Conservation (phyloP, 2,329 filamentous ascomycete genomes). For the Cercospora nicotianae region DNA sequence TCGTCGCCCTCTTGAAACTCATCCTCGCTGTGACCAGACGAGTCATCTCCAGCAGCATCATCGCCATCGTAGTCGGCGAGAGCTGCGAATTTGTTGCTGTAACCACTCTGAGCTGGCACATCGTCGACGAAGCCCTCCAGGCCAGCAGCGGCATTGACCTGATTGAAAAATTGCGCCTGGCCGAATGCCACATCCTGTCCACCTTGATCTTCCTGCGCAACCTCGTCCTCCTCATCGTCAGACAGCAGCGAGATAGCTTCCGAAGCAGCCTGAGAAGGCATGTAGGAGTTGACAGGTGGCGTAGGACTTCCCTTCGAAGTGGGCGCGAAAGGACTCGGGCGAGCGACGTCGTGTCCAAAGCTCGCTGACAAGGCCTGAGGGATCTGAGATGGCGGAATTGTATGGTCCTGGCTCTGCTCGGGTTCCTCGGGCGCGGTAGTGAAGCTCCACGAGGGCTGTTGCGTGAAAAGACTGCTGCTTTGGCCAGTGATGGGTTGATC, state of each 20-base stretch:
- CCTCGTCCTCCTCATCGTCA: slow-evolving; percentile 22
- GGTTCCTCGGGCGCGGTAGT: slow-evolving; percentile 8
- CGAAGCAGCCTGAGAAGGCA: slow-evolving; percentile 23
- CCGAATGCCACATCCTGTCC: slow-evolving; percentile 9
- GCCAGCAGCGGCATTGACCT: background rate
- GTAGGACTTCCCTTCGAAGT: slow-evolving; percentile 11
- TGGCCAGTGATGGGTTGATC: background rate
- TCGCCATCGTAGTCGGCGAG: slow-evolving; percentile 13
- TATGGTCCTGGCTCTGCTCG: slow-evolving; percentile 22
- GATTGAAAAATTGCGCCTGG: slow-evolving; percentile 17
- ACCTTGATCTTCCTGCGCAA: background rate
- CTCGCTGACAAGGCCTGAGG: slow-evolving; percentile 26
- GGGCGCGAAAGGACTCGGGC: slow-evolving; percentile 10
- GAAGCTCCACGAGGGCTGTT: slow-evolving; percentile 12
- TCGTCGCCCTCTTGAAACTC: slow-evolving; percentile 11
- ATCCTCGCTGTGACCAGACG: slow-evolving; percentile 20
- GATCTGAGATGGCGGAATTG: slow-evolving; percentile 28
- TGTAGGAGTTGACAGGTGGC: slow-evolving; percentile 22
- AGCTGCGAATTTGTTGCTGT: slow-evolving; percentile 18
- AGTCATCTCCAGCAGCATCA: slow-evolving; percentile 18
- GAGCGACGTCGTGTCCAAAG: slow-evolving; percentile 22
- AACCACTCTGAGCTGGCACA: background rate
- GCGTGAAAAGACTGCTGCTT: background rate
- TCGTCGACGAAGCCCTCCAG: background rate
- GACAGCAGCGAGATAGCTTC: slow-evolving; percentile 28